These are phyloP conservation scores for Kalmanozyma brasiliensis DNA, from an alignment of 1,284 basidiomycete species.

Conservation along the genomic window DNA sequence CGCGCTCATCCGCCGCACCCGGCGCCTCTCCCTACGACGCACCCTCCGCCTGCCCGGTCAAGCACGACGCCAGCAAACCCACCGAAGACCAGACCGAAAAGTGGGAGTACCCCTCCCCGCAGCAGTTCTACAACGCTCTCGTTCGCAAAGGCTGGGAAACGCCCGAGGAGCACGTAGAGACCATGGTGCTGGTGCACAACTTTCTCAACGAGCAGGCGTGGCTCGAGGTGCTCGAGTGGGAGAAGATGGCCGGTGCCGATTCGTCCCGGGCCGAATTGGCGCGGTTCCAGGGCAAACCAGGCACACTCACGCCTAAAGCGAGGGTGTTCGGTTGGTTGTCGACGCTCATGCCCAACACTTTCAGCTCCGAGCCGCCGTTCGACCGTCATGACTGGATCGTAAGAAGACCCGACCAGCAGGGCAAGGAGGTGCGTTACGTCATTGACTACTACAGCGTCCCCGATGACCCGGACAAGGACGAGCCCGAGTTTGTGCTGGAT, in stretches of 20 bases:
- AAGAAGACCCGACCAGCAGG: slow-evolving; percentile 72
- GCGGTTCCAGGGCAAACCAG: slow-evolving; percentile 88
- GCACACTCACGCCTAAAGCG: slow-evolving; percentile 83
- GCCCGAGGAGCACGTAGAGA: slow-evolving; percentile 93
- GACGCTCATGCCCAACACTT: slow-evolving; percentile 84
- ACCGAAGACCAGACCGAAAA: slow-evolving; percentile 64
- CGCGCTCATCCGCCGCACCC: slow-evolving; percentile 68
- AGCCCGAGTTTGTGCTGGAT: slow-evolving; percentile 62
- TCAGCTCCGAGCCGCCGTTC: slow-evolving; percentile 92
- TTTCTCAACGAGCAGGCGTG: slow-evolving; percentile 97
- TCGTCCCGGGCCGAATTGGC: slow-evolving; percentile 74
- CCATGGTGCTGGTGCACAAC: slow-evolving; percentile 98
- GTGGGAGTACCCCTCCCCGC: slow-evolving; percentile 98
- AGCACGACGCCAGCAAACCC: slow-evolving; percentile 38
- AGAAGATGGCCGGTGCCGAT: slow-evolving; percentile 70
- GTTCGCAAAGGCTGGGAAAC: slow-evolving; percentile 98
- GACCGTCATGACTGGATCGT: slow-evolving; percentile 99
- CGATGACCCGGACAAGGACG: slow-evolving; percentile 57
- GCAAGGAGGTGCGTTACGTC: slow-evolving; percentile 64
- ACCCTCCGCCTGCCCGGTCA: slow-evolving; percentile 63
- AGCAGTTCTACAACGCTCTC: slow-evolving; percentile 98
- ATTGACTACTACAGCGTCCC: slow-evolving; percentile 66
- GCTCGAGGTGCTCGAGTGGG: slow-evolving; percentile 95
- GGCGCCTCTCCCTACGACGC: slow-evolving; percentile 64
- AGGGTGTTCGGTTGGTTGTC: slow-evolving; percentile 84